Conservation (phyloP, 345 rosid genomes). For the Citrus sp. region DNA sequence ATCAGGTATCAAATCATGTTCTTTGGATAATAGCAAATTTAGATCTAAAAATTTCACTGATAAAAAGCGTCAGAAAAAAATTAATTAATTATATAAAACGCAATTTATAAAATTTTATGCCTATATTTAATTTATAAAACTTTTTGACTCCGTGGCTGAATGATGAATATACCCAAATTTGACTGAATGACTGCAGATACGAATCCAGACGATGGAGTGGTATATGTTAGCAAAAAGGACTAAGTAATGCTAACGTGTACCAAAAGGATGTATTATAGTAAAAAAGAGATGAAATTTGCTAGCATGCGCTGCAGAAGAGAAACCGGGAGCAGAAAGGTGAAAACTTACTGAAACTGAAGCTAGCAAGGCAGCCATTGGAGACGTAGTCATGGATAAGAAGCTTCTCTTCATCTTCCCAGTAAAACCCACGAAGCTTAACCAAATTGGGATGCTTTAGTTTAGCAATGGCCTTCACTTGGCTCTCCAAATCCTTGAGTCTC, state of each 20-base stretch:
- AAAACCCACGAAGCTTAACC: conserved; percentile 69
- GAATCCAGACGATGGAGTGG: neutral
- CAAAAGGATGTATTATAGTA: conserved; percentile 10
- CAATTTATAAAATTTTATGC: too few relatives aligned
- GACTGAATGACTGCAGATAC: neutral
- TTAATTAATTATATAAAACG: too few relatives aligned
- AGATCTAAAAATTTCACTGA: too few relatives aligned
- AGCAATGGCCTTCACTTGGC: conserved; percentile 53
- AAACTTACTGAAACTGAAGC: conserved; percentile 50
- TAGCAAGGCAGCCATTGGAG: conserved; percentile 73
- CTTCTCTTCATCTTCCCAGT: conserved; percentile 87
- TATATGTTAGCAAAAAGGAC: neutral
- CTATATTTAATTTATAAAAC: neutral
- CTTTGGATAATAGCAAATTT: too few relatives aligned
- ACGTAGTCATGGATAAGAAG: conserved; percentile 73
- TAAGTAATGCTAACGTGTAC: neutral
- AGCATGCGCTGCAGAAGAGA: conserved; percentile 13
- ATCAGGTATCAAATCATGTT: too few relatives aligned
- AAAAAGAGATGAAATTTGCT: neutral
- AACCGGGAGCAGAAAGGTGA: neutral
- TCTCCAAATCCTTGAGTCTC: conserved; percentile 70
- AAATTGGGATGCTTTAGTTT: conserved; percentile 75
- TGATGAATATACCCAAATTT: too few relatives aligned
- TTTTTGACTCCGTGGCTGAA: too few relatives aligned
- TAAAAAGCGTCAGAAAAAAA: too few relatives aligned